Percentiles rank a stretch among this genome's conserved stretches.
Evolutionary conservation across 768 basidiomycete species (phyloP).

Genomic region (Suillus americanus): DNA sequence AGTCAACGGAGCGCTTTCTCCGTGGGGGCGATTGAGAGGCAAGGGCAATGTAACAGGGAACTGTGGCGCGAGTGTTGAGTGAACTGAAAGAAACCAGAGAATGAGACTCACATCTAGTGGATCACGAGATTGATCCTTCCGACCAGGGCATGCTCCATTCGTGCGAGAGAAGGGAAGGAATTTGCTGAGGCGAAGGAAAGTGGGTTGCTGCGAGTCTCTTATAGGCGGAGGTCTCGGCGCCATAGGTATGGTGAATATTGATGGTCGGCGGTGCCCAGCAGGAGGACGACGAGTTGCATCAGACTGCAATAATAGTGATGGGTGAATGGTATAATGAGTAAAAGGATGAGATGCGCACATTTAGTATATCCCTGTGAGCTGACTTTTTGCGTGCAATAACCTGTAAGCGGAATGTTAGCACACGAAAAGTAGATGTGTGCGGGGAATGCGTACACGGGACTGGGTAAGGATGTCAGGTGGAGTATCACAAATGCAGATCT

Average conservation of each 20-base stretch:
- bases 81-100: too few species aligned
- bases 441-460: background rate
- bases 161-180: background rate
- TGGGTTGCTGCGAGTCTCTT: background rate
- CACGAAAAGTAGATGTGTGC: background rate
- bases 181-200: background rate
- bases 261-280: background rate
- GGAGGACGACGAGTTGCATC: background rate
- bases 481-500: too few species aligned
- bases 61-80: too few species aligned
- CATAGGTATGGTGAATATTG: background rate
- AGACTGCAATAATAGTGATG: background rate
- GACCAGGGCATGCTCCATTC: background rate
- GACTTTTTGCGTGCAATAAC: background rate
- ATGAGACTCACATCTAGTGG: too few species aligned
- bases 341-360: background rate
- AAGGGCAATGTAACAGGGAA: too few species aligned
- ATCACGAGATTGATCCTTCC: too few species aligned
- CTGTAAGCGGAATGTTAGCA: background rate
- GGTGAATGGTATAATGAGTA: background rate
- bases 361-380: background rate
- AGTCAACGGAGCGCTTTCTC: too few species aligned
- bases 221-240: background rate
- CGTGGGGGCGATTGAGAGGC: too few species aligned
- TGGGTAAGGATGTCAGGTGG: too few species aligned